These are phyloP conservation scores for Fusarium marasasianum DNA, from an alignment of 2,329 filamentous ascomycete genomes.

Conservation along the genomic window DNA sequence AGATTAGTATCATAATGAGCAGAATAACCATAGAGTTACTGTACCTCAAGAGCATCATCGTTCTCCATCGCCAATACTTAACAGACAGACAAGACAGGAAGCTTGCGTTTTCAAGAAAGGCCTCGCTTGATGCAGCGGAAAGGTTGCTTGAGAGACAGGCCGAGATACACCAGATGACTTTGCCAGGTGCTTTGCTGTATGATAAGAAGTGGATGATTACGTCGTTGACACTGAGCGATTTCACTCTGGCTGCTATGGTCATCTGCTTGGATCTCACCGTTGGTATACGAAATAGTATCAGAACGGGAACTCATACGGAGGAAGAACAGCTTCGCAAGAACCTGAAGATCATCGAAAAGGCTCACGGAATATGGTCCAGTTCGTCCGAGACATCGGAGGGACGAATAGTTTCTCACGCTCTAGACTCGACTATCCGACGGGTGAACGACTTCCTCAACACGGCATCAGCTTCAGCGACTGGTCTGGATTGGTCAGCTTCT, in stretches of 20 bases:
- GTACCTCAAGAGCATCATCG: slow-evolving; percentile 44
- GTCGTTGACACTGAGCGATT: slow-evolving; percentile 58
- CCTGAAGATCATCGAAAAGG: slow-evolving; percentile 17
- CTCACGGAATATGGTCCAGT: slow-evolving; percentile 36
- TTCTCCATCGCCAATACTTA: slow-evolving; percentile 46
- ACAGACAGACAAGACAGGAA: slow-evolving; percentile 15
- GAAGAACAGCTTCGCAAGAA: background rate
- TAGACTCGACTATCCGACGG: slow-evolving; percentile 31
- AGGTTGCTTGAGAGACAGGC: slow-evolving; percentile 42
- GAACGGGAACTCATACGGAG: background rate
- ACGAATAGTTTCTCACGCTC: slow-evolving; percentile 30
- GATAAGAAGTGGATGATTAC: slow-evolving; percentile 57
- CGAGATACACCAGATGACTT: slow-evolving; percentile 45
- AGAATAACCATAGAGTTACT: slow-evolving; percentile 46
- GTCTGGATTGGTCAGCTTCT: background rate
- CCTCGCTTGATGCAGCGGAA: slow-evolving; percentile 43
- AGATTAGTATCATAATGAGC: slow-evolving; percentile 37
- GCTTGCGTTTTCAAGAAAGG: slow-evolving; percentile 29
- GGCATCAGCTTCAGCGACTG: accelerated
- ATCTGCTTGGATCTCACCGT: slow-evolving; percentile 53
- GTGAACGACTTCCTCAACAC: background rate
- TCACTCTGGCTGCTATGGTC: slow-evolving; percentile 61
- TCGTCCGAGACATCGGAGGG: slow-evolving; percentile 24
- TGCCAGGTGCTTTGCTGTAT: slow-evolving; percentile 55
- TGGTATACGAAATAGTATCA: slow-evolving; percentile 7